Conservation (phyloP, 306 rosid genomes). For the Fagus sylvatica region DNA sequence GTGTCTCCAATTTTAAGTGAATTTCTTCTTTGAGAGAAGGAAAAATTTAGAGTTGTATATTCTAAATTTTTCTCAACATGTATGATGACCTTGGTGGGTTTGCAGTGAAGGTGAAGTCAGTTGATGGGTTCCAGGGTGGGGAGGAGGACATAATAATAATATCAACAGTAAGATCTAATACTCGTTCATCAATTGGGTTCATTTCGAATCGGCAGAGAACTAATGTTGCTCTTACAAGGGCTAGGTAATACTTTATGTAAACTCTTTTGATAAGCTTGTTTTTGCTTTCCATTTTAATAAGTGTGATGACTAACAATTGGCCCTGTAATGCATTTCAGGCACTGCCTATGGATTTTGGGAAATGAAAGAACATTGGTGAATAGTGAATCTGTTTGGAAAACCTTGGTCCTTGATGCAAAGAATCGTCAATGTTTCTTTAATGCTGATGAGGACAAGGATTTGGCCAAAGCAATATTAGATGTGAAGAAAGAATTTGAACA, state of each 20-base stretch:
- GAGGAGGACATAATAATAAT: conserved; percentile 71
- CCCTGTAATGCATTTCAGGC: conserved; percentile 40
- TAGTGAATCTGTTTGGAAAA: conserved; percentile 57
- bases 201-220: conserved; percentile 56
- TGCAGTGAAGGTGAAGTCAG: conserved; percentile 59
- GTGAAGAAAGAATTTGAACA: conserved; percentile 59
- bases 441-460: conserved; percentile 57
- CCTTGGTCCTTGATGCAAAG: conserved; percentile 55
- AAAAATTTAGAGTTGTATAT: too few relatives aligned
- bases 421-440: conserved; percentile 58
- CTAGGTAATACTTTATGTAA: conserved; percentile 45
- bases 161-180: conserved; percentile 65
- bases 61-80: too few relatives aligned
- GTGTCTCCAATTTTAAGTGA: too few relatives aligned
- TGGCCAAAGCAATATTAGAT: conserved; percentile 60
- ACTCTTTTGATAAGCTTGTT: background rate
- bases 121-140: conserved; percentile 86
- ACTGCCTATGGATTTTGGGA: conserved; percentile 81
- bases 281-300: background rate
- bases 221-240: conserved; percentile 87
- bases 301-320: background rate
- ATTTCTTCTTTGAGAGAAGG: too few relatives aligned
- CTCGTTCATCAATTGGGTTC: conserved; percentile 41
- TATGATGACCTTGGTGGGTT: conserved; percentile 47
- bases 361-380: conserved; percentile 42